Base-by-base conservation (phyloP, 2,329 filamentous ascomycete genomes). In the Hypoxylon rubiginosum region DNA sequence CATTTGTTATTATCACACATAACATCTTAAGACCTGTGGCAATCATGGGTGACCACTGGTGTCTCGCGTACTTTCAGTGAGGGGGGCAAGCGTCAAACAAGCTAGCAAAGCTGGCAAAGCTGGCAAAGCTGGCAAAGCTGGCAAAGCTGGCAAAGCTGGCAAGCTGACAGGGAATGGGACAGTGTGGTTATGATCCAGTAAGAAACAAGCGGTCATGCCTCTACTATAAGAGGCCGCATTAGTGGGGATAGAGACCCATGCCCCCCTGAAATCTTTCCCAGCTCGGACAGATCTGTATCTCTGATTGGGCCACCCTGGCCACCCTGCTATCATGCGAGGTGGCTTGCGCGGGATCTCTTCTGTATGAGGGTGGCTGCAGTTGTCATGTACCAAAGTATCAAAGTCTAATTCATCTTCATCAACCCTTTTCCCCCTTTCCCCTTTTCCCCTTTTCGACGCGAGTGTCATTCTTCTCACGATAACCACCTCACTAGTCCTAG, bases 251-350 rank as follows among this genome's bases (percentile, higher is more conserved):
- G 51, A 9, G 34, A 15, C 17, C 17, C 43, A 49, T 39, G 34
- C 10, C 19, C 43, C 45, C 28, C 60, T 46, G 57, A 55, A 34
- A 43, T 46, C 51, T 62, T 67, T 67, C 57, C 57, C 26, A 62
- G 54, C 62, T 64, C 58, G 57, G 50, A 56, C 56, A 58, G 30
- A 43, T 13, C 24, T 32, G 11, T 10, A 41, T 48, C 50, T 52
- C 41, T 64, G 24, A 67, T 67, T 67, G 65, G 65, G 50, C 28
- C 19, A 48, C 6, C 8, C 28, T 30, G 65, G 50, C 28, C 19
- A 48, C 6, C 8, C 28, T 30, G 1, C 8, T 24, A 24, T n/a
- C 28, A 17, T 50, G 17, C 55, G 32, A 46, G 54, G 13, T 26
- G n/a, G 13, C 34, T 32, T 41, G 32, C 21, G 24, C 43, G 54